phyloP scores from a whole-genome alignment of 1,284 basidiomycete species.

The Boletus smithii region DNA sequence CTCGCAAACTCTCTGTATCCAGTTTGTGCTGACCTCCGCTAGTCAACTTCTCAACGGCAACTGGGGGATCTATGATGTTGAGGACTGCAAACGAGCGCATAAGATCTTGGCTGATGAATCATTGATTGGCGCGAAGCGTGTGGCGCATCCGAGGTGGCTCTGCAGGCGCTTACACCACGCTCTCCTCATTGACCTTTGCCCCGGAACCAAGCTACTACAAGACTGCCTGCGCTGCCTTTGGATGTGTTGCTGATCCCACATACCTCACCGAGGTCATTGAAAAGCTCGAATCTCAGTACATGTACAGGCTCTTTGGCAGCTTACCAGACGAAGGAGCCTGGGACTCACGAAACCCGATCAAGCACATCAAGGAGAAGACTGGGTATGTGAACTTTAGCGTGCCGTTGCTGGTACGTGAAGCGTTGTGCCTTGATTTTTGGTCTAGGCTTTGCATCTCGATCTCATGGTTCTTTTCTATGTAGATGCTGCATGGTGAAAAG shows the following conservation, averaged over 20 bases:
- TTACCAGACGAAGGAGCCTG: conserved; percentile 24
- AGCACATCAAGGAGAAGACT: conserved; percentile 5
- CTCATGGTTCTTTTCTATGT: conserved; percentile 7
- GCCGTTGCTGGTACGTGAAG: conserved; percentile 18
- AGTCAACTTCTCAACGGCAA: conserved; percentile 15
- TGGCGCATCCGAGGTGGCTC: conserved; percentile 58
- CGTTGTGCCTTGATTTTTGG: no score
- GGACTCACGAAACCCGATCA: conserved; percentile 15
- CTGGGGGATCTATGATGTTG: conserved; percentile 21
- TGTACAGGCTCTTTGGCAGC: conserved; percentile 53
- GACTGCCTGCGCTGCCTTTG: conserved; percentile 44
- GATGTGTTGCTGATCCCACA: conserved; percentile 48
- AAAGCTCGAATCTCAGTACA: conserved; percentile 59
- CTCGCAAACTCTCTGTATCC: no score
- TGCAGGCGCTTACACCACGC: conserved; percentile 57
- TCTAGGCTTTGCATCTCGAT: background rate
- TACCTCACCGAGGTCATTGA: conserved; percentile 52
- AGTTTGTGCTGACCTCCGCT: background rate
- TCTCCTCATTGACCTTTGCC: conserved; percentile 45
- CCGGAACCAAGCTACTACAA: conserved; percentile 23
- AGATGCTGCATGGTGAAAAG: conserved; percentile 54
- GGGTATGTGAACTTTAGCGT: conserved; percentile 1
- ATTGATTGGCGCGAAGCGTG: conserved; percentile 39
- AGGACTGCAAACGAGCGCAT: conserved; percentile 19
- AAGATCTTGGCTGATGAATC: background rate